Evolutionary conservation across 2,329 filamentous ascomycete genomes (phyloP).

Genomic region (Cercospora nicotianae): DNA sequence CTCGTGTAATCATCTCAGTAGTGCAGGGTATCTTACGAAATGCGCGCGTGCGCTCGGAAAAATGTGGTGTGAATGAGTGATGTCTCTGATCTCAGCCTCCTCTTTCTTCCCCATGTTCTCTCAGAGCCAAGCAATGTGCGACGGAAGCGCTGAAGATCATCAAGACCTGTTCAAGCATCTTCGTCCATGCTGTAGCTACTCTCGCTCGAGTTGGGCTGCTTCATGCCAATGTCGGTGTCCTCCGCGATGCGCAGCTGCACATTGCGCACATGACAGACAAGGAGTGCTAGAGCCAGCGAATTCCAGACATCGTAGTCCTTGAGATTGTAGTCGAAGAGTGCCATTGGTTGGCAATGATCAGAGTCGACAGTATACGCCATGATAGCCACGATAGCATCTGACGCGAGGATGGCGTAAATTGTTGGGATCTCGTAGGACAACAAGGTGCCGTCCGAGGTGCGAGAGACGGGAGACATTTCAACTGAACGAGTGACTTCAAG

Average conservation of each 20-base stretch:
- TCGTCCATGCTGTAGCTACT: conserved; percentile 2
- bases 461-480: conserved; percentile 28
- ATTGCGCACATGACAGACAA: conserved; percentile 55
- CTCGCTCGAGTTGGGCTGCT: conserved; percentile 6
- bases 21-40: conserved; percentile 5
- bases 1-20: conserved; percentile 4
- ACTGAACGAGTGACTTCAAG: conserved; percentile 36
- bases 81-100: neutral
- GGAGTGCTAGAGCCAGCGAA: conserved; percentile 57
- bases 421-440: conserved; percentile 46
- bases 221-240: conserved; percentile 33
- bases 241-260: conserved; percentile 50
- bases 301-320: conserved; percentile 61
- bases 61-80: neutral
- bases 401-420: conserved; percentile 57
- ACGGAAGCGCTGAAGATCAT: neutral
- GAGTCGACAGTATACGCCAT: conserved; percentile 52
- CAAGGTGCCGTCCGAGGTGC: conserved; percentile 21
- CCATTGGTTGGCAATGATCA: conserved; percentile 41
- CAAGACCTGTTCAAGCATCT: conserved; percentile 1
- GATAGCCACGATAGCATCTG: conserved; percentile 54
- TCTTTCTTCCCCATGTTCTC: neutral
- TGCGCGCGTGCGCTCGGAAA: neutral
- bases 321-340: conserved; percentile 56
- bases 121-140: neutral